A percentile compares a stretch with the other conserved stretches of the same genome.
Conservation (phyloP, 345 rosid genomes). For the Odontarrhena argentea region DNA sequence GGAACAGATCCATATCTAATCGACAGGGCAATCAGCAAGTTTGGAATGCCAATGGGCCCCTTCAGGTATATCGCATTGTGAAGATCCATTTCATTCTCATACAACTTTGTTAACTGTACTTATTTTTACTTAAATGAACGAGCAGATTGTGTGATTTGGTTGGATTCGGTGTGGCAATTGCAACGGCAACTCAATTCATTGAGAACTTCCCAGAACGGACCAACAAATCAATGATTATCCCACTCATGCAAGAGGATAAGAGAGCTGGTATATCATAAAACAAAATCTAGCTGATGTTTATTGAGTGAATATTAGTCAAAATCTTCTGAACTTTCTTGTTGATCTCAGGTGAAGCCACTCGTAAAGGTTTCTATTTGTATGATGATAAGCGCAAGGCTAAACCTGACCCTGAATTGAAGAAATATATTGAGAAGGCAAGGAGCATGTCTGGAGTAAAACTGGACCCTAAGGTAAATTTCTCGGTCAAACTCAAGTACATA, state of each 20-base stretch:
- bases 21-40: constrained; percentile 74
- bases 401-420: constrained; percentile 84
- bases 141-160: constrained; percentile 82
- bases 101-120: neutral
- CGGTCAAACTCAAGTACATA: neutral
- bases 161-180: constrained; percentile 91
- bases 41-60: constrained; percentile 99
- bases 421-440: constrained; percentile 80
- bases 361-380: constrained; percentile 84
- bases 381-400: constrained; percentile 78
- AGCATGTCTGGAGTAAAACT: constrained; percentile 64
- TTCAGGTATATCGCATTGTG: constrained; percentile 57
- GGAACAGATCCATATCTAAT: constrained; percentile 80
- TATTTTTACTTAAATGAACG: constrained; percentile 16
- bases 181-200: constrained; percentile 74
- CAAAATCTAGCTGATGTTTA: constrained; percentile 4
- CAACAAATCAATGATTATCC: constrained; percentile 82
- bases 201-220: constrained; percentile 83
- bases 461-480: constrained; percentile 71
- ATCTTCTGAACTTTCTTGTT: constrained; percentile 25
- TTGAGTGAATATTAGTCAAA: constrained; percentile 15
- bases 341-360: constrained; percentile 74
- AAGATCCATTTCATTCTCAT: constrained; percentile 15
- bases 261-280: constrained; percentile 60
- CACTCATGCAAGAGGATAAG: constrained; percentile 90